These are phyloP conservation scores for Cercospora zeae-maydis DNA, from an alignment of 2,329 filamentous ascomycete genomes.

Conservation along the genomic window DNA sequence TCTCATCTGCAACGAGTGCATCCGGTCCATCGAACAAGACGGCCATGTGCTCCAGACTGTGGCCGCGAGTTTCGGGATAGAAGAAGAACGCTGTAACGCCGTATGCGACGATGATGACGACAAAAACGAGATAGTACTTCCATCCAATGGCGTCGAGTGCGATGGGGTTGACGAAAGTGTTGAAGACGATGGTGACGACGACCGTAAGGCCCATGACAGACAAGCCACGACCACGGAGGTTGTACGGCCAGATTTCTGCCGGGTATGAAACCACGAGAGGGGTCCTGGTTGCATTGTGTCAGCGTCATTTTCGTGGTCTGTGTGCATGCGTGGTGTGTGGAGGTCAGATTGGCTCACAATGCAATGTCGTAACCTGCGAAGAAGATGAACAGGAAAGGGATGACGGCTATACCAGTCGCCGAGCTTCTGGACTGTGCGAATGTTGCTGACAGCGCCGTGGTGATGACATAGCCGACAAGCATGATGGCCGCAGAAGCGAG, in stretches of 20 bases:
- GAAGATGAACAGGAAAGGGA: conserved; percentile 46
- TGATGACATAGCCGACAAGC: conserved; percentile 39
- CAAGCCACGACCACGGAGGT: conserved; percentile 30
- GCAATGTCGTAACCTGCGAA: conserved; percentile 42
- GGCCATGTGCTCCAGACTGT: conserved; percentile 44
- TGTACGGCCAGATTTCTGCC: conserved; percentile 37
- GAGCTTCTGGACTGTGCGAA: conserved; percentile 35
- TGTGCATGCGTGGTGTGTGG: background rate
- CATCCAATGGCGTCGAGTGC: conserved; percentile 40
- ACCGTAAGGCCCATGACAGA: conserved; percentile 23
- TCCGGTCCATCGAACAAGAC: conserved; percentile 40
- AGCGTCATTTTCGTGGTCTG: background rate
- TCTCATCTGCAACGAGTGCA: conserved; percentile 13
- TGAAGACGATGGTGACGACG: conserved; percentile 30
- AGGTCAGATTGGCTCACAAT: conserved; percentile 11
- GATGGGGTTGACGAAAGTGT: conserved; percentile 44
- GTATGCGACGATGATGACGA: conserved; percentile 31
- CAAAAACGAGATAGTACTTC: conserved; percentile 47
- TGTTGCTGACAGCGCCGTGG: conserved; percentile 33
- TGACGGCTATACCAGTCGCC: conserved; percentile 38
- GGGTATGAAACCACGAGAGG: conserved; percentile 36
- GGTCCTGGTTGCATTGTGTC: conserved; percentile 21
- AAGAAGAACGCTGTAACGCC: conserved; percentile 24
- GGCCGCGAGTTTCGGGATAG: conserved; percentile 18
- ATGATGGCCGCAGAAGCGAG: conserved; percentile 44